A percentile compares a stretch with the other conserved stretches of the same genome.
These are phyloP conservation scores for Canariomyces notabilis DNA, from an alignment of 2,329 filamentous ascomycete genomes.

Conservation along the genomic window DNA sequence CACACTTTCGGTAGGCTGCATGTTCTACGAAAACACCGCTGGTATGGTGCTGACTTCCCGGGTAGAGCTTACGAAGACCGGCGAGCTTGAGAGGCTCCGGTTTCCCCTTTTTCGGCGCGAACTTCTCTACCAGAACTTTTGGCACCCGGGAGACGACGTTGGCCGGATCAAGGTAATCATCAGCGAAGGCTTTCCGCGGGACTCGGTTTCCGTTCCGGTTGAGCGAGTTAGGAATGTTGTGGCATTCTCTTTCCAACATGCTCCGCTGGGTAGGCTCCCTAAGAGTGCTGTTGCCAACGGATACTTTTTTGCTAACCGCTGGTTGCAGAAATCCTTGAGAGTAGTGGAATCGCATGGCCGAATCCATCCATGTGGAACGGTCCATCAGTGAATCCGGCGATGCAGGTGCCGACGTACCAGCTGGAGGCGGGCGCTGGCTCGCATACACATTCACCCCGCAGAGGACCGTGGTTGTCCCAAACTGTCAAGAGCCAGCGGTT, in stretches of 20 bases:
- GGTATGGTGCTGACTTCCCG: conserved; percentile 2
- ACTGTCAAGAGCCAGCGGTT: conserved; percentile 16
- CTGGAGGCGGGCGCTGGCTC: conserved; percentile 46
- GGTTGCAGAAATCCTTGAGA: conserved; percentile 62
- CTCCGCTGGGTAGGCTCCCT: conserved; percentile 58
- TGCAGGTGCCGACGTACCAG: conserved; percentile 37
- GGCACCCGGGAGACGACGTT: conserved; percentile 65
- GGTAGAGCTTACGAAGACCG: conserved; percentile 48
- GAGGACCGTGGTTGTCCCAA: conserved; percentile 23
- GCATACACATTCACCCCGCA: conserved; percentile 59
- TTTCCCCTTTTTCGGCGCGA: conserved; percentile 71
- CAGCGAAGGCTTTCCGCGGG: conserved; percentile 63
- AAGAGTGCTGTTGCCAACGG: neutral
- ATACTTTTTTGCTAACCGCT: conserved; percentile 16
- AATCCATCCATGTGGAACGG: conserved; percentile 65
- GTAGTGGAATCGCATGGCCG: conserved; percentile 73
- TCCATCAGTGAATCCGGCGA: conserved; percentile 37
- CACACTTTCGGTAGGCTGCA: conserved; percentile 38
- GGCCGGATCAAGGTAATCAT: conserved; percentile 74
- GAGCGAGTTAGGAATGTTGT: conserved; percentile 68
- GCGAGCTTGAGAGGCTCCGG: conserved; percentile 55
- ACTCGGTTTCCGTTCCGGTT: conserved; percentile 48
- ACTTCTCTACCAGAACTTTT: conserved; percentile 63
- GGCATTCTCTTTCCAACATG: conserved; percentile 80
- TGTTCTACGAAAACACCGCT: no score